A percentile compares a stretch with the other conserved stretches of the same genome.
These are phyloP conservation scores for Ettlia oleoabundans DNA, from an alignment of 139 green algal genomes.

Conservation along the genomic window DNA sequence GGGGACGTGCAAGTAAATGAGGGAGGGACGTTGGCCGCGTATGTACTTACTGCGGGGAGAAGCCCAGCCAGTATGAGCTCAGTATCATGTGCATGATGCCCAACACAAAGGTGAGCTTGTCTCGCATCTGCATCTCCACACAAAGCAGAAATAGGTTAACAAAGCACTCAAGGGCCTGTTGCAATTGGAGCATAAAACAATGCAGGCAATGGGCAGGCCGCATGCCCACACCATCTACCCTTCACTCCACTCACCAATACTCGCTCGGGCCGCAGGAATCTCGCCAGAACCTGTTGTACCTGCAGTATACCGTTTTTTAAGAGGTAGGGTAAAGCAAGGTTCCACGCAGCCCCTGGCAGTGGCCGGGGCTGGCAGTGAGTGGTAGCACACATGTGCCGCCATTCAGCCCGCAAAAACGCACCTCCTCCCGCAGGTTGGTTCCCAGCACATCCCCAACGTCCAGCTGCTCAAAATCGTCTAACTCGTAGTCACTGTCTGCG, in stretches of 20 bases:
- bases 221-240: neutral
- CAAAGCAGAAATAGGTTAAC: too few species aligned
- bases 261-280: neutral
- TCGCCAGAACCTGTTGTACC: neutral
- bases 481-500: neutral
- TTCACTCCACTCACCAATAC: neutral
- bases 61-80: conserved; percentile 82
- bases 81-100: conserved; percentile 33
- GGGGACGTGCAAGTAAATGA: too few species aligned
- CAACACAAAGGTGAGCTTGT: conserved; percentile 44
- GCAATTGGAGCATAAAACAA: too few species aligned
- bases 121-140: conserved; percentile 5
- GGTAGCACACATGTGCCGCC: too few species aligned
- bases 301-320: too few species aligned
- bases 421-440: neutral
- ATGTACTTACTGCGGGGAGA: conserved; percentile 23
- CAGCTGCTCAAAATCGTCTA: conserved; percentile 18
- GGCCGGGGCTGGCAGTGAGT: too few species aligned
- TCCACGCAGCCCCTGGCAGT: too few species aligned
- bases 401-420: too few species aligned
- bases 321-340: too few species aligned
- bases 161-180: too few species aligned
- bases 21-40: too few species aligned
- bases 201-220: neutral
- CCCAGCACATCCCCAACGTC: neutral